Percentiles rank a stretch among this genome's conserved stretches.
These are phyloP conservation scores for Talaromyces sp. DNA, from an alignment of 2,329 filamentous ascomycete genomes.

Conservation along the genomic window DNA sequence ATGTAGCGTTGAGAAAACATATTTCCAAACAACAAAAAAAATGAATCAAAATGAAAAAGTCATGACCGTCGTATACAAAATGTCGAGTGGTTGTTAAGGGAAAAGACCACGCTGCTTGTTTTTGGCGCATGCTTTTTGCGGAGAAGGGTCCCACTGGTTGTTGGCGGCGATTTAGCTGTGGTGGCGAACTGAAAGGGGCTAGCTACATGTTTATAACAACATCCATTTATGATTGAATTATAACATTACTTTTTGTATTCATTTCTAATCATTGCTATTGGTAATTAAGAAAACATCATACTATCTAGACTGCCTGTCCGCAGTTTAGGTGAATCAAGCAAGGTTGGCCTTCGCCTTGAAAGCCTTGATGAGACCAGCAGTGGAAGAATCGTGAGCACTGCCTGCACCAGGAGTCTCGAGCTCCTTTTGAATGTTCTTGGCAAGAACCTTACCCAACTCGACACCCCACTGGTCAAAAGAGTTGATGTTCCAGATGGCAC, in stretches of 20 bases:
- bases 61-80: not conserved
- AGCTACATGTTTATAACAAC: not conserved
- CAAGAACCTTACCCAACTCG: conserved; percentile 92
- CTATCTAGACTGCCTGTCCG: not conserved
- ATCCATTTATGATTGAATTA: not conserved
- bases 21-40: not conserved
- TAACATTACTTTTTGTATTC: conserved; percentile 15
- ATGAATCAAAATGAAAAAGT: not conserved
- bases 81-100: not conserved
- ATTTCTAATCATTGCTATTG: conserved; percentile 17
- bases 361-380: conserved; percentile 81
- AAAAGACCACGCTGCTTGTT: conserved; percentile 16
- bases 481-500: conserved; percentile 99
- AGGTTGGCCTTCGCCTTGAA: conserved; percentile 76
- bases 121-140: conserved; percentile 2
- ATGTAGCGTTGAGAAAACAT: conserved; percentile 10
- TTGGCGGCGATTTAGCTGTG: not conserved
- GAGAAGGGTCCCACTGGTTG: conserved; percentile 9
- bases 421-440: conserved; percentile 86
- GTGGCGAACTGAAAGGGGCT: not conserved
- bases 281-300: not conserved
- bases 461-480: conserved; percentile 99
- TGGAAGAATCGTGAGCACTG: conserved; percentile 78
- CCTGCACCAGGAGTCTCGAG: conserved; percentile 72
- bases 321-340: conserved; percentile 27